Conservation (phyloP, 345 rosid genomes). For the Hirschfeldia incana region DNA sequence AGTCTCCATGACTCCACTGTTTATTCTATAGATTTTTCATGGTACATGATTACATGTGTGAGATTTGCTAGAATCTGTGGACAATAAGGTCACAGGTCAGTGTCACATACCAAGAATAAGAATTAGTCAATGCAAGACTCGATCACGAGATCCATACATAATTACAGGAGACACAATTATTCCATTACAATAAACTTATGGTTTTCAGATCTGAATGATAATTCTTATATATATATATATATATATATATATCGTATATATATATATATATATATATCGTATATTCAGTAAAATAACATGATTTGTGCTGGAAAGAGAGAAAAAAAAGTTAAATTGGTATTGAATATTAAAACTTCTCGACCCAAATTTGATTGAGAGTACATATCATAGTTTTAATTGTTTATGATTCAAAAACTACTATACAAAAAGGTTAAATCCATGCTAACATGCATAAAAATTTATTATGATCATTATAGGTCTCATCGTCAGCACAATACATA, state of each 20-base stretch:
- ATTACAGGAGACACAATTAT: background rate
- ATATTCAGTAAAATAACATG: background rate
- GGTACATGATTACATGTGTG: slow-evolving; percentile 5
- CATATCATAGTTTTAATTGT: background rate
- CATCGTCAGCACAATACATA: slow-evolving; percentile 92
- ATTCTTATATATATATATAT: background rate
- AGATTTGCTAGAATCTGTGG: slow-evolving; percentile 12
- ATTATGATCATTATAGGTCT: slow-evolving; percentile 50
- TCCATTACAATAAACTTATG: background rate
- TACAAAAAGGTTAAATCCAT: background rate
- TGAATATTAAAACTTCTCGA: background rate
- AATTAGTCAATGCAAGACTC: slow-evolving; percentile 23
- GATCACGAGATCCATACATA: slow-evolving; percentile 31
- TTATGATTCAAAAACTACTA: background rate
- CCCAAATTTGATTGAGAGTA: background rate
- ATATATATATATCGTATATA: background rate
- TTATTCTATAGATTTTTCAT: slow-evolving; percentile 4
- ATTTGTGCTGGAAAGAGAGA: background rate
- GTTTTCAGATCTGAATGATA: slow-evolving; percentile 20
- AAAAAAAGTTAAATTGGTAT: background rate
- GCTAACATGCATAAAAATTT: background rate
- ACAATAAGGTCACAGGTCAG: slow-evolving; percentile 10
- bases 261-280: background rate
- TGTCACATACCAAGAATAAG: slow-evolving; percentile 18
- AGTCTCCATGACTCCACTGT: background rate